A percentile compares a stretch with the other conserved stretches of the same genome.
Conservation (phyloP, 2,329 filamentous ascomycete genomes). For the Talaromyces sp. region DNA sequence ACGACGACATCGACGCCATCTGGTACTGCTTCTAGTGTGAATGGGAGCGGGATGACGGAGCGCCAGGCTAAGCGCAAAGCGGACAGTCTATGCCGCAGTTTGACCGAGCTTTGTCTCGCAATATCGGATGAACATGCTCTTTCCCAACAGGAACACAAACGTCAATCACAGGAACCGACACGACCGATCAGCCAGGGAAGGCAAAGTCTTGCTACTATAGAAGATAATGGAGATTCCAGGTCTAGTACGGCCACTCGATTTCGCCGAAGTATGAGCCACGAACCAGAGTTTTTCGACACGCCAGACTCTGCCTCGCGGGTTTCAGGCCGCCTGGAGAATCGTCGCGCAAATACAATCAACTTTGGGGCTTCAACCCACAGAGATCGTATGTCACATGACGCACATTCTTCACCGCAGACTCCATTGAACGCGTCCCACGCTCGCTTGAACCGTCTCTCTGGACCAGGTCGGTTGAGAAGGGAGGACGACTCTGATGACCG, state of each 20-base stretch:
- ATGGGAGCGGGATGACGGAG: slow-evolving; percentile 54
- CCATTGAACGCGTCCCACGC: slow-evolving; percentile 26
- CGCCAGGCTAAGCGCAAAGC: slow-evolving; percentile 83
- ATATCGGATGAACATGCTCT: slow-evolving; percentile 57
- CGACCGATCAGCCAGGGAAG: slow-evolving; percentile 20
- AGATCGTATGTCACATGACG: slow-evolving; percentile 21
- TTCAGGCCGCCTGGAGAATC: slow-evolving; percentile 33
- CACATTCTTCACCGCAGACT: slow-evolving; percentile 22
- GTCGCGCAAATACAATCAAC: slow-evolving; percentile 33
- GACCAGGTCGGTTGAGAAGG: slow-evolving; percentile 32
- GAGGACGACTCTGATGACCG: slow-evolving; percentile 27
- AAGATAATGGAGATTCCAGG: slow-evolving; percentile 17
- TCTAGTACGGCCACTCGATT: slow-evolving; percentile 23
- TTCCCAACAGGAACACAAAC: slow-evolving; percentile 12
- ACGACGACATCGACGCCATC: slow-evolving; percentile 45
- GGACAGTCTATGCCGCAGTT: slow-evolving; percentile 83
- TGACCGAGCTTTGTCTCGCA: slow-evolving; percentile 88
- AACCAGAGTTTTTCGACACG: slow-evolving; percentile 27
- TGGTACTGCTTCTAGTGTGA: slow-evolving; percentile 42
- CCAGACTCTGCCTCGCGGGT: slow-evolving; percentile 21
- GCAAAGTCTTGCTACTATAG: slow-evolving; percentile 2
- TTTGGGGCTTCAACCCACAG: slow-evolving; percentile 13
- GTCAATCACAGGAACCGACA: slow-evolving; percentile 16
- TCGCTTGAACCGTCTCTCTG: slow-evolving; percentile 36
- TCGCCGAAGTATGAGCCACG: slow-evolving; percentile 33